Conservation (phyloP, 345 rosid species). For the Ceriops tagal region DNA sequence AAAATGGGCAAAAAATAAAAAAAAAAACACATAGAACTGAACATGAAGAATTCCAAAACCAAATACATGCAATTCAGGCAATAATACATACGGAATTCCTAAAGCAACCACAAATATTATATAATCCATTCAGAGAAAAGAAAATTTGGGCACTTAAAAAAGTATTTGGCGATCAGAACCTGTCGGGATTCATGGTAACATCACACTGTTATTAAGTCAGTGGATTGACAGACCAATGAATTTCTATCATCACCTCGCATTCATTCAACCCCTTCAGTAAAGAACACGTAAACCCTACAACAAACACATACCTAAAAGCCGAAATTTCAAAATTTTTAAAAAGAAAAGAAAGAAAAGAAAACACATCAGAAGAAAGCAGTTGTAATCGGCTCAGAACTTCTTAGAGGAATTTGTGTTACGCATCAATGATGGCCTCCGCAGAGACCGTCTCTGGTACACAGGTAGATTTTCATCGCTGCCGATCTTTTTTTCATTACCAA, state of each 20-base stretch:
- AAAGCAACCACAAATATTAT: no score
- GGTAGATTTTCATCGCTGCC: conserved; percentile 33
- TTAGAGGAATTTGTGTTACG: conserved; percentile 53
- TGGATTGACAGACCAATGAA: conserved; percentile 51
- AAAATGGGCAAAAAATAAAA: no score
- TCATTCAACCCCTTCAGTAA: not conserved
- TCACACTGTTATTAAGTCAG: conserved; percentile 39
- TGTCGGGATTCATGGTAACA: conserved; percentile 51
- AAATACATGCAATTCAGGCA: no score
- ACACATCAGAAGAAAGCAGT: no score
- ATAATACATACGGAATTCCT: no score
- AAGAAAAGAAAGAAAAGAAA: not conserved
- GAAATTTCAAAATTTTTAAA: no score
- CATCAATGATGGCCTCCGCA: conserved; percentile 25
- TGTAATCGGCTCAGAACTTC: conserved; percentile 51
- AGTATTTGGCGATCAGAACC: conserved; percentile 46
- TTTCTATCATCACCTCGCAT: conserved; percentile 47
- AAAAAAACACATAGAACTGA: no score
- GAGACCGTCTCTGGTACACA: conserved; percentile 38
- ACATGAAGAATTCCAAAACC: no score
- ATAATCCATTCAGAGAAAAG: no score
- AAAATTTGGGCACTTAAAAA: not conserved
- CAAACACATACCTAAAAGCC: no score
- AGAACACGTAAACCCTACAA: not conserved
- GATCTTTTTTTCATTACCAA: not conserved